These are phyloP conservation scores for Pichia kudriavzevii DNA, from an alignment of 1,139 yeast species.

Conservation along the genomic window DNA sequence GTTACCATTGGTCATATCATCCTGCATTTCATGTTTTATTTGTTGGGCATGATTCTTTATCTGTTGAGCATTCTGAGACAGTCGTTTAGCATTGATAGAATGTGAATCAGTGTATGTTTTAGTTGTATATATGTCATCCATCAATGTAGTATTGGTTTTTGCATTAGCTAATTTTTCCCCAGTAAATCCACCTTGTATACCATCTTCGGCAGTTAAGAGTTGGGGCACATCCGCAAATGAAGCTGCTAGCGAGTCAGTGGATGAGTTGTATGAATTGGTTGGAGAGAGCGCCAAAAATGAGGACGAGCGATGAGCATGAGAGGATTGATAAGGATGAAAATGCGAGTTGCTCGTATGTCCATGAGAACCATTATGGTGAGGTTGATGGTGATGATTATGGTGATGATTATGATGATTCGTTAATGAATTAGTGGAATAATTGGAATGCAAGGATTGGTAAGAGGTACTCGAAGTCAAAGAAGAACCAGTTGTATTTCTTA, in stretches of 20 bases:
- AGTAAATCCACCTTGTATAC: constrained; percentile 17
- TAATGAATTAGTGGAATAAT: constrained; percentile 7
- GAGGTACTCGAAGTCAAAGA: constrained; percentile 20
- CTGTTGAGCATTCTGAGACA: not conserved
- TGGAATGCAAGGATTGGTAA: constrained; percentile 9
- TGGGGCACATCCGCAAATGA: constrained; percentile 25
- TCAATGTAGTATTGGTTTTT: constrained; percentile 27
- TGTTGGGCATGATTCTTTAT: not conserved
- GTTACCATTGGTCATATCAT: constrained; percentile 3
- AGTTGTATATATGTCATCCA: constrained; percentile 28
- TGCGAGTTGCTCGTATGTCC: constrained; percentile 23
- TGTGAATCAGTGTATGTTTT: constrained; percentile 25
- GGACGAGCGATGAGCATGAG: constrained; percentile 22
- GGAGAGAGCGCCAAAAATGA: constrained; percentile 27
- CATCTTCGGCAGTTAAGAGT: constrained; percentile 19
- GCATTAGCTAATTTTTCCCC: constrained; percentile 25
- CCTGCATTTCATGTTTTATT: not conserved
- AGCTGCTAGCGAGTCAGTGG: constrained; percentile 21
- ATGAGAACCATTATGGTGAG: constrained; percentile 21
- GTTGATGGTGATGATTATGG: constrained; percentile 7
- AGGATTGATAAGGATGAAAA: constrained; percentile 25
- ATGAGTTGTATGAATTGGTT: constrained; percentile 17
- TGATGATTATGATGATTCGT: constrained; percentile 1
- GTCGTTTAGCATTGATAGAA: constrained; percentile 5
- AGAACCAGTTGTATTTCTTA: constrained; percentile 23